Evolutionary conservation across 768 basidiomycete species (phyloP), one percentile per base, ranked within the genome.

Genomic region (Hebeloma cylindrosporum): DNA sequence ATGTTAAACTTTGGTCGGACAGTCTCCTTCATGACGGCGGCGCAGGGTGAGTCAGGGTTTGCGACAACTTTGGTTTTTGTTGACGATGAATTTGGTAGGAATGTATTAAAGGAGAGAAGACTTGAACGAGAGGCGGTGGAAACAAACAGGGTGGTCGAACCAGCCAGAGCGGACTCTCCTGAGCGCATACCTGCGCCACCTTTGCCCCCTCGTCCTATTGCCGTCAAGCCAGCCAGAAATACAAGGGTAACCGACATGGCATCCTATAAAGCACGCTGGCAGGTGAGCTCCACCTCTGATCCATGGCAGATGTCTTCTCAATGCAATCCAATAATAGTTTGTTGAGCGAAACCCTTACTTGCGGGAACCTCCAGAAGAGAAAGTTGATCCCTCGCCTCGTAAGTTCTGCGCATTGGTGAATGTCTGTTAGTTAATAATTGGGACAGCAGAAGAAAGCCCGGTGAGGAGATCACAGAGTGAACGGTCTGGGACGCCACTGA

Each of bases 31-130:
- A 71, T 33, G 69, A 72, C 27, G 83, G 81, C 26, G 80, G 82
- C 33, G 79, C 70, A 50, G 82, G 82, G 84, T 85, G 58, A 62
- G 79, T 70, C 26, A n/a, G n/a, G n/a, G n/a, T n/a, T n/a, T n/a
- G n/a, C n/a, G n/a, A n/a, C n/a, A n/a, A 32, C 27, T 32, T 9
- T 44, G 23, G 14, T 18, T 38, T 43, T 21, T 0, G 34, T 30
- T 21, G 29, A 42, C 38, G 18, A 25, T 37, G 17, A 40, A 11
- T 22, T 36, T 37, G 22, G 73, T 20, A 82, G 65, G 53, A 77
- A 66, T 39, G 41, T 61, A 30, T 21, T 54, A 30, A 60, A 61
- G 14, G 47, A 51, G 3, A 52, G 52, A 10, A 26, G 54, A 48
- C 14, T 27, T 18, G 37, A 51, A 29, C 45, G 35, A 29, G 47